phyloP scores from a whole-genome alignment of 441 rosid genomes.

The Manihot esculenta region DNA sequence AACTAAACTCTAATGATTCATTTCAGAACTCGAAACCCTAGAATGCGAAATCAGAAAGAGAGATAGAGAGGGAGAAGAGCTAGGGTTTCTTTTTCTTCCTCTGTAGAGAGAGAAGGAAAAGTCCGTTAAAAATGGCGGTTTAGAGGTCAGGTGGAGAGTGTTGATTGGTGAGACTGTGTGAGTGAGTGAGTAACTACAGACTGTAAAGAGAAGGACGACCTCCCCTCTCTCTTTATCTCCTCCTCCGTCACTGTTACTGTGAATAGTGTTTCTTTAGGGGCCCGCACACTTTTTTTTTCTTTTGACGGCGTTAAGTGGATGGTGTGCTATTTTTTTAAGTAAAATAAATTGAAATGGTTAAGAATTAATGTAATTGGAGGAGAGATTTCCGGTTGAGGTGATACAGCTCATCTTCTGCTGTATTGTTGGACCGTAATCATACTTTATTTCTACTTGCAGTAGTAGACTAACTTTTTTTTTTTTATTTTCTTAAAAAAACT shows the following conservation, averaged over 20 bases:
- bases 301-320: background rate
- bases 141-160: slow-evolving; percentile 24
- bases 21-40: slow-evolving; percentile 25
- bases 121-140: slow-evolving; percentile 43
- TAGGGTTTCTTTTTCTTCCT: too few species aligned
- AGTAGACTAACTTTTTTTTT: too few species aligned
- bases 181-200: slow-evolving; percentile 36
- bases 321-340: background rate
- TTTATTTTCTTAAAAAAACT: too few species aligned
- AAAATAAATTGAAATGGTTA: background rate
- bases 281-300: background rate
- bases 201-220: slow-evolving; percentile 41
- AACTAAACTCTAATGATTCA: slow-evolving; percentile 16
- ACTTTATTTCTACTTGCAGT: background rate
- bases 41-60: slow-evolving; percentile 7
- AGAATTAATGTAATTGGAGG: background rate
- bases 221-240: background rate
- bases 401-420: slow-evolving; percentile 14
- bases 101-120: background rate
- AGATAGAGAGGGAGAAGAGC: slow-evolving; percentile 1
- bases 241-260: background rate
- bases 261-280: background rate
- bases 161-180: slow-evolving; percentile 26
- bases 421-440: background rate
- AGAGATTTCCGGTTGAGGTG: background rate